phyloP scores from a whole-genome alignment of 306 rosid species.

The Oemleria cerasiformis region DNA sequence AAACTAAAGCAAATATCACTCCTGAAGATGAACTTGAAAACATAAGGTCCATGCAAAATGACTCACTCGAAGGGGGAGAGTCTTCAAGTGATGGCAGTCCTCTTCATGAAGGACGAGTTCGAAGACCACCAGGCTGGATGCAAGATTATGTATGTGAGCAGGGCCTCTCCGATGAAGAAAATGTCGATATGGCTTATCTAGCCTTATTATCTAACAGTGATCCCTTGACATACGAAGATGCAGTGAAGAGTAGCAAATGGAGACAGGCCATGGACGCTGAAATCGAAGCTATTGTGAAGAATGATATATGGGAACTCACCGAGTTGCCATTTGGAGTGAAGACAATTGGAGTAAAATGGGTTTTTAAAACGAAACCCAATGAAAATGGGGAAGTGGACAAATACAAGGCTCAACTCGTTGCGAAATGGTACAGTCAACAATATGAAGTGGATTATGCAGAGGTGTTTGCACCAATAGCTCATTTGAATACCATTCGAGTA shows the following conservation, averaged over 20 bases:
- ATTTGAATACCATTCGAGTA: not conserved
- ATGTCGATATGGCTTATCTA: not conserved
- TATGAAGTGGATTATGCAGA: not conserved
- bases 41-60: not conserved
- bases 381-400: constrained; percentile 6
- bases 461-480: not conserved
- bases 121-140: not conserved
- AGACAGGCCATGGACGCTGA: not conserved
- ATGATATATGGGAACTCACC: constrained; percentile 6
- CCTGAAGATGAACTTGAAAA: not conserved
- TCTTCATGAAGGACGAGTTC: not conserved
- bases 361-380: not conserved
- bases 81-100: not conserved
- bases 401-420: constrained; percentile 1
- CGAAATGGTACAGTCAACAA: not conserved
- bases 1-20: no score
- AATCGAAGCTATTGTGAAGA: not conserved
- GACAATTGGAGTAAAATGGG: constrained; percentile 6
- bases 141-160: not conserved
- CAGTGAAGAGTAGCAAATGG: not conserved
- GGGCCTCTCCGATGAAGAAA: not conserved
- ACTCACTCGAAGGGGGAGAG: not conserved
- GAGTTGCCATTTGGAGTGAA: not conserved
- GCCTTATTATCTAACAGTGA: not conserved
- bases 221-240: not conserved